Base-by-base conservation (phyloP, 1,284 basidiomycete genomes). In the Somion occarium region DNA sequence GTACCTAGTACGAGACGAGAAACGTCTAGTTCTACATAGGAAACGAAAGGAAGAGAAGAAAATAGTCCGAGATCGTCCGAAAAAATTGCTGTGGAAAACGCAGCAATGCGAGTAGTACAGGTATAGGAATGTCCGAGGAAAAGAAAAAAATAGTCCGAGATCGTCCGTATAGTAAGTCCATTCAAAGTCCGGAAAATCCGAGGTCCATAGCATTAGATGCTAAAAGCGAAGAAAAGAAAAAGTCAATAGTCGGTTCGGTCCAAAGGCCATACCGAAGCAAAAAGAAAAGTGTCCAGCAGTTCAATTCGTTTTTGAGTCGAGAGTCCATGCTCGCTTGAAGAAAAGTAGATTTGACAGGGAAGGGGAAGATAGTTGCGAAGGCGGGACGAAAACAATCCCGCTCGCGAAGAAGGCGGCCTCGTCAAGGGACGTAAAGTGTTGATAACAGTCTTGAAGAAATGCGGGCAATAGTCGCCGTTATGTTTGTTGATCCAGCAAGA, bases 261-360 rank as follows among this genome's bases (percentile, higher is more conserved):
- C 54, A 45, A 51, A 26, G 49, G 46, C 53, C 56, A 38, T 52
- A 51, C 56, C 56, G 53, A 56, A 50, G 25, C 30, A 27, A 38
- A 22, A 19, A 22, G 19, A 41, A 9, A 15, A 37, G 24, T 50
- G 51, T 46, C 52, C 52, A 53, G 55, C 53, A 53, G 39, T 34
- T 27, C 13, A 24, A 47, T 13, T 43, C 18, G 15, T 15, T 44
- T 20, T 12, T 30, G 26, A 47, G 34, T 20, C 26, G 22, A 27
- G 53, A 53, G 53, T 53, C 53, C 55, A 38, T 52, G 55, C 55
- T 56, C 52, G 41, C 22, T 44, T 24, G 46, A 51, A 43, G 39
- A 39, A 26, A 38, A 46, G 7, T 9, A 49, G 39, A 27, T 34
- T 34, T 15, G 30, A 34, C 7, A 7, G 30, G 30, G 15, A 34